A percentile compares a stretch with the other conserved stretches of the same genome.
phyloP scores from a whole-genome alignment of 305 asterid species.

The Withania somnifera region DNA sequence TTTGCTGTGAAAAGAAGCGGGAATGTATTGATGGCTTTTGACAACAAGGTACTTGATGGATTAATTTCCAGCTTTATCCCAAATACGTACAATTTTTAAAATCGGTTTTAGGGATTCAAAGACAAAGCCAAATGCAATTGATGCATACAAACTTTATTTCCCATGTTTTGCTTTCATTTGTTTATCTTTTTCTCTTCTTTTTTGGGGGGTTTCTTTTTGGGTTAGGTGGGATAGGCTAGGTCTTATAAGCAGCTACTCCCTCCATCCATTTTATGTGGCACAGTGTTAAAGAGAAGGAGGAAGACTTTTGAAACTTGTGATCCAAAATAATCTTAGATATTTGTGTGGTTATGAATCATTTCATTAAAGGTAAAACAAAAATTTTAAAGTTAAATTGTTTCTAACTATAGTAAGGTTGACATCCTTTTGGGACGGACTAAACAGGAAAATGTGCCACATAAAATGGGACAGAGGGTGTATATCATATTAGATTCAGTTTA shows the following conservation, averaged over 20 bases:
- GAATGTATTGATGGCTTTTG: conserved; percentile 77
- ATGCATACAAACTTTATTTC: background rate
- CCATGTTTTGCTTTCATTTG: background rate
- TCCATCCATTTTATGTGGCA: no score
- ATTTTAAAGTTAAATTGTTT: no score
- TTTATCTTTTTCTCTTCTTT: background rate
- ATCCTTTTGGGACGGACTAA: no score
- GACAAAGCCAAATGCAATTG: background rate
- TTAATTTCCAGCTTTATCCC: background rate
- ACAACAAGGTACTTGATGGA: conserved; percentile 57
- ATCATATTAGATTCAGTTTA: background rate
- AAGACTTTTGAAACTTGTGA: no score
- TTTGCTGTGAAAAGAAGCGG: conserved; percentile 89
- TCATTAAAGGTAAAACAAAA: no score
- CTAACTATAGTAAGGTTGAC: no score
- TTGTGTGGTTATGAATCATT: no score
- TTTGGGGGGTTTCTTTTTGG: background rate
- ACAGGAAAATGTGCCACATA: no score
- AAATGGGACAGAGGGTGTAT: no score
- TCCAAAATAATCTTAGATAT: no score
- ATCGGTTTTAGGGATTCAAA: background rate
- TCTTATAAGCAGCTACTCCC: background rate
- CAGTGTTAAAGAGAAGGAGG: no score
- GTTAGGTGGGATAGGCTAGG: background rate
- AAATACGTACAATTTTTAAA: background rate